phyloP scores from a whole-genome alignment of 148 eudicot species.

The Camellia granthamiana region DNA sequence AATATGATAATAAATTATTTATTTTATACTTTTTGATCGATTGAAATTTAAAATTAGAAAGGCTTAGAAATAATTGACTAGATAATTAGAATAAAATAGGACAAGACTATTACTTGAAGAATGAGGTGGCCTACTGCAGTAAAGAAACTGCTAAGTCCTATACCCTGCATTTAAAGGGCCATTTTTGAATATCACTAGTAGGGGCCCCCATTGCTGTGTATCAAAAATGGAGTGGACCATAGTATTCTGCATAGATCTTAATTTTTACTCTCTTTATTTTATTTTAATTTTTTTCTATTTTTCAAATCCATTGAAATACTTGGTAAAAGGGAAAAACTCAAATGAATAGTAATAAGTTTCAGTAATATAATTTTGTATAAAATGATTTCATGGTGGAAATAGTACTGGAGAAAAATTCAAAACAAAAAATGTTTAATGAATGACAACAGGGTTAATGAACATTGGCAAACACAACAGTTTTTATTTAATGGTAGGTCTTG shows the following conservation, averaged over 20 bases:
- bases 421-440: too few species aligned
- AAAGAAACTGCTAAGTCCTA: not conserved
- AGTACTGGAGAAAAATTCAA: too few species aligned
- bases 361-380: too few species aligned
- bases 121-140: not conserved
- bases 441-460: too few species aligned
- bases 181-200: not conserved
- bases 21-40: too few species aligned
- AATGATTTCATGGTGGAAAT: too few species aligned
- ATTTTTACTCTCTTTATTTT: not conserved
- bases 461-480: too few species aligned
- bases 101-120: not conserved
- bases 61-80: too few species aligned
- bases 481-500: too few species aligned
- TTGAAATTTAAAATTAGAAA: too few species aligned
- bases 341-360: too few species aligned
- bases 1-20: too few species aligned
- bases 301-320: not conserved
- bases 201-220: not conserved
- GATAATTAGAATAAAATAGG: not conserved
- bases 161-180: not conserved
- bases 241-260: not conserved
- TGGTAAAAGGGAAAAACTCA: not conserved
- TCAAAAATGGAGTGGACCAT: not conserved
- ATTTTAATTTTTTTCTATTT: not conserved